Percentiles rank a stretch among this genome's conserved stretches.
phyloP scores from a whole-genome alignment of 2,329 filamentous ascomycete species.

The Fusarium caatingaense region DNA sequence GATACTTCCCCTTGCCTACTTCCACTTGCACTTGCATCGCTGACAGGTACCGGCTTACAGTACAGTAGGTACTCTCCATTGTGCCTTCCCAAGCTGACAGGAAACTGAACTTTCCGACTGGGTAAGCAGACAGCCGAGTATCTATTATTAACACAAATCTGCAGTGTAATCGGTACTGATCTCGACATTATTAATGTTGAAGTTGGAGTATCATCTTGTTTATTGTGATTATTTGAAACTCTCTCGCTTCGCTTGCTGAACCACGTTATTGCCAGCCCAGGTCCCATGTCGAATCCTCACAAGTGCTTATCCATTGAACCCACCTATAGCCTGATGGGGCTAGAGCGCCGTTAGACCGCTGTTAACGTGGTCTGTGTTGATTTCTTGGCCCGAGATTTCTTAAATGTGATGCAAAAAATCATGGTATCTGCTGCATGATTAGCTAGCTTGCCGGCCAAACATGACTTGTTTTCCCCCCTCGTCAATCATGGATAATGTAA shows the following conservation, averaged over 20 bases:
- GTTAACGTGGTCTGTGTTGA: background rate
- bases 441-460: background rate
- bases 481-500: conserved; percentile 12
- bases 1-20: conserved; percentile 8
- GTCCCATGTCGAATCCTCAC: conserved; percentile 3
- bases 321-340: conserved; percentile 25
- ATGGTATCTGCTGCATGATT: background rate
- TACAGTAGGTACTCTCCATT: background rate
- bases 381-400: conserved; percentile 1
- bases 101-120: background rate
- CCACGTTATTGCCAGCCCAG: background rate
- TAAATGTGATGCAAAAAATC: background rate
- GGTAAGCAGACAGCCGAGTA: background rate
- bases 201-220: background rate
- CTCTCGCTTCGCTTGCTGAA: background rate
- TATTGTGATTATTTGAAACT: background rate
- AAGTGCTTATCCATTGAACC: conserved; percentile 22
- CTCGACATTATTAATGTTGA: background rate
- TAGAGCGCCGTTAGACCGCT: conserved; percentile 13
- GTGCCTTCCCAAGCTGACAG: background rate
- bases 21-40: conserved; percentile 8
- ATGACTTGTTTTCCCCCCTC: background rate
- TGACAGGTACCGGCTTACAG: conserved; percentile 24
- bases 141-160: background rate
- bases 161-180: background rate